Conservation (phyloP, 805 yeast species). For the Yarrowia osloensis region DNA sequence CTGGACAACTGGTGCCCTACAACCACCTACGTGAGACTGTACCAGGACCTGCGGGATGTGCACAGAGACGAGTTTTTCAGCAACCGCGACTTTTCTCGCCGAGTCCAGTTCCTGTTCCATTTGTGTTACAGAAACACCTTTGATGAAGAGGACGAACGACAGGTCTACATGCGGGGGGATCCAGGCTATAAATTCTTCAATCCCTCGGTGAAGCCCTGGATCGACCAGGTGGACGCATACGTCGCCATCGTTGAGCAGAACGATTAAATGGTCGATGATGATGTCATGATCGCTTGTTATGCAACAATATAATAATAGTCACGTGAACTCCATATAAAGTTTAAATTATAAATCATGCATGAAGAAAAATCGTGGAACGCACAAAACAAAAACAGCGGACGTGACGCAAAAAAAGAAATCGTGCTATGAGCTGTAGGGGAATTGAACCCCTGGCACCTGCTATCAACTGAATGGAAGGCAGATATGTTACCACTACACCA, state of each 20-base stretch:
- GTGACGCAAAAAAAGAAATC: neutral
- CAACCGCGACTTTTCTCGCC: constrained; percentile 8
- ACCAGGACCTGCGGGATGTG: constrained; percentile 12
- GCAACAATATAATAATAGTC: too few relatives aligned
- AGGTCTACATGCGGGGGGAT: constrained; percentile 17
- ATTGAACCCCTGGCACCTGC: constrained; percentile 29
- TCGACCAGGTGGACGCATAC: constrained; percentile 17
- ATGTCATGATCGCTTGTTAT: too few relatives aligned
- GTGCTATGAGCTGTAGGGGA: constrained; percentile 9
- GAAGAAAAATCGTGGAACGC: neutral
- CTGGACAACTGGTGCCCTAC: constrained; percentile 26
- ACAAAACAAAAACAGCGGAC: too few relatives aligned
- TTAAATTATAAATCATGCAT: too few relatives aligned
- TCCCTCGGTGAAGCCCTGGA: constrained; percentile 9
- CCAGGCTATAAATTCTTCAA: constrained; percentile 4
- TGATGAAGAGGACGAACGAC: constrained; percentile 13
- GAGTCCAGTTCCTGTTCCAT: neutral
- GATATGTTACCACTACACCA: constrained; percentile 28
- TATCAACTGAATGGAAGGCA: constrained; percentile 21
- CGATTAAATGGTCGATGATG: too few relatives aligned
- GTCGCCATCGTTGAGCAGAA: neutral
- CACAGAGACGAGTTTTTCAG: constrained; percentile 7
- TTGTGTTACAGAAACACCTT: constrained; percentile 17
- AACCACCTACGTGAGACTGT: neutral
- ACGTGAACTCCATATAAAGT: too few relatives aligned